phyloP scores from a whole-genome alignment of 208 protist genomes.

The Crithidia acanthocephali region DNA sequence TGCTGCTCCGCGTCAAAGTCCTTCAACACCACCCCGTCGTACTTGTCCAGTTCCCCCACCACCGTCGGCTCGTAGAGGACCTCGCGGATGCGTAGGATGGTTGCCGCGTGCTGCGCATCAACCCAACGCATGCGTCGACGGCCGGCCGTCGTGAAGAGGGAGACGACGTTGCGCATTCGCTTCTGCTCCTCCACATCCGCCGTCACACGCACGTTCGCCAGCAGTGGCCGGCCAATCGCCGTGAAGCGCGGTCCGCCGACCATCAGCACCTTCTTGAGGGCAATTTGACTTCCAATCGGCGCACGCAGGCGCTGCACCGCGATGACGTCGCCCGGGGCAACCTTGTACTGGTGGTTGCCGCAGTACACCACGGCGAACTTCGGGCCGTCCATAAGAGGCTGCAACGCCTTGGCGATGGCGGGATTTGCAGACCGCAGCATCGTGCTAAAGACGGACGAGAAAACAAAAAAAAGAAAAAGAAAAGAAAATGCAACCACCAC shows the following conservation, averaged over 20 bases:
- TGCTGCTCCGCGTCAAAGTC: constrained; percentile 48
- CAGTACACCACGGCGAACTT: constrained; percentile 92
- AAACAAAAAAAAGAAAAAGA: constrained; percentile 2
- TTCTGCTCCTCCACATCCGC: constrained; percentile 93
- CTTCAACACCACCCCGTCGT: constrained; percentile 56
- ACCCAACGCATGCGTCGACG: constrained; percentile 72
- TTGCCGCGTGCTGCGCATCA: constrained; percentile 79
- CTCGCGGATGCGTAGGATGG: constrained; percentile 80
- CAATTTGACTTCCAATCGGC: constrained; percentile 80
- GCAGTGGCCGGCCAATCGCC: constrained; percentile 86
- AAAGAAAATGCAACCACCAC: not conserved
- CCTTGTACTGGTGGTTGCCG: constrained; percentile 92
- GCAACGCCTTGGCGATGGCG: constrained; percentile 43
- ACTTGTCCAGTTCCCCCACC: constrained; percentile 87
- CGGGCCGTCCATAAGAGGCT: constrained; percentile 59
- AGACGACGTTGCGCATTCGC: constrained; percentile 87
- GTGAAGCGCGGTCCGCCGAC: constrained; percentile 87
- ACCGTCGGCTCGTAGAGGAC: constrained; percentile 77
- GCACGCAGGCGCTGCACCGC: constrained; percentile 78
- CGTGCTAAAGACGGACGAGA: not conserved
- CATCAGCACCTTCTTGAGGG: constrained; percentile 90
- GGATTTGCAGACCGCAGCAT: constrained; percentile 53
- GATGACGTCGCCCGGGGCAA: constrained; percentile 83
- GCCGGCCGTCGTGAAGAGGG: constrained; percentile 73
- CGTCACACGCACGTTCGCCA: constrained; percentile 64